phyloP scores from a whole-genome alignment of 2,329 filamentous ascomycete genomes.

The Tolypocladium nubicola region DNA sequence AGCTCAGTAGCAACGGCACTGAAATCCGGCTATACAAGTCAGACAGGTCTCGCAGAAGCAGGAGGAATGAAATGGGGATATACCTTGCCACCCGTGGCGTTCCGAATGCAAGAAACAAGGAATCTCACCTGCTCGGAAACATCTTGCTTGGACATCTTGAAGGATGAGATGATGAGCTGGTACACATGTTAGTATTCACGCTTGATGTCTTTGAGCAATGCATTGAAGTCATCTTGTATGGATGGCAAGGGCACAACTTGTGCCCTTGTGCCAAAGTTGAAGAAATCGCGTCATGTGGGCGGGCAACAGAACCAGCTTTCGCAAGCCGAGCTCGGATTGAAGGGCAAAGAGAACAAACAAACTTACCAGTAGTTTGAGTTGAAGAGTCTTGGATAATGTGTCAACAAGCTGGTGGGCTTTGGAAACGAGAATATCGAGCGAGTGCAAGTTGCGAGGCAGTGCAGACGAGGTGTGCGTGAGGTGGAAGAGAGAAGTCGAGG shows the following conservation, averaged over 20 bases:
- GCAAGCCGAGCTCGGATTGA: not conserved
- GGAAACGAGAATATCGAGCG: not conserved
- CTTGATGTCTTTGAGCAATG: not conserved
- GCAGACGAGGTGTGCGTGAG: not conserved
- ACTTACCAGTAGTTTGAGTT: not conserved
- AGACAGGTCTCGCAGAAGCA: not conserved
- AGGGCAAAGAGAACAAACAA: too few relatives aligned
- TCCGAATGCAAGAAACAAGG: conserved; percentile 53
- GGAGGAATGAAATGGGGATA: conserved; percentile 6
- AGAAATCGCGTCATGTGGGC: too few relatives aligned
- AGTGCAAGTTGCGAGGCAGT: not conserved
- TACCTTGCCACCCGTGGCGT: conserved; percentile 51
- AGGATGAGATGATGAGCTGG: not conserved
- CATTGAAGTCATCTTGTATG: too few relatives aligned
- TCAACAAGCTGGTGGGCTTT: not conserved
- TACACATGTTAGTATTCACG: not conserved
- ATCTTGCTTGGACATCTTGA: conserved; percentile 31
- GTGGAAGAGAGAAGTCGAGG: not conserved
- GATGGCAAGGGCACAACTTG: not conserved
- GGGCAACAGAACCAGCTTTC: not conserved
- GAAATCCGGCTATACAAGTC: conserved; percentile 48
- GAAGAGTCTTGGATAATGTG: not conserved
- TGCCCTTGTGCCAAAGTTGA: not conserved
- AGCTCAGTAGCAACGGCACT: conserved; percentile 53
- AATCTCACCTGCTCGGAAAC: conserved; percentile 52